Conservation (phyloP, 495 filamentous ascomycete genomes). For the Aspergillus steynii region DNA sequence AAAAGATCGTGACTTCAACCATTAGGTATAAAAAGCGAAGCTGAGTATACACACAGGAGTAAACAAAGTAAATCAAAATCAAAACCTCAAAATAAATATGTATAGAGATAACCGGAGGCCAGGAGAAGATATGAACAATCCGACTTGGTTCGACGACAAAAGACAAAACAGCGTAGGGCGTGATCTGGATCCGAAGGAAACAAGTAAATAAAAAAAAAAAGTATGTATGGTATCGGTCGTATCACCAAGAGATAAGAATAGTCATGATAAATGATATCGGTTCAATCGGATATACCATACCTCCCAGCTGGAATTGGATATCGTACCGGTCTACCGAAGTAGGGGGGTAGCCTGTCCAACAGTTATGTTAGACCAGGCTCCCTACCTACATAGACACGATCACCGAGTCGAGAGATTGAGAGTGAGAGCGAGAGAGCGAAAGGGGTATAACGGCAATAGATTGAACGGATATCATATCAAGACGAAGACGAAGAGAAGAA, state of each 20-base stretch:
- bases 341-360: background rate
- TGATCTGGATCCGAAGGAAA: background rate
- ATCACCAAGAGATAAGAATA: constrained; percentile 4
- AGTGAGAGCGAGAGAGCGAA: background rate
- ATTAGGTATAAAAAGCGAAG: no score
- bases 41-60: no score
- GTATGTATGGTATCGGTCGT: constrained; percentile 11
- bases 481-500: background rate
- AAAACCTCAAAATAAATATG: background rate
- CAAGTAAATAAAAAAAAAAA: constrained; percentile 2
- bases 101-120: background rate
- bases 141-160: background rate
- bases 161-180: constrained; percentile 2
- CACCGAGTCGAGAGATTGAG: background rate
- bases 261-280: background rate
- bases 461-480: background rate
- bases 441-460: background rate
- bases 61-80: no score
- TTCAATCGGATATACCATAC: background rate
- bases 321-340: background rate
- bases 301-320: background rate
- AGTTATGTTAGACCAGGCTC: background rate
- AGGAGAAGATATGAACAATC: background rate
- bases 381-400: background rate
- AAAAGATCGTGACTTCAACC: no score